These are phyloP conservation scores for Cyclotella cryptica DNA, from an alignment of 108 stramenopile genomes.

Conservation along the genomic window DNA sequence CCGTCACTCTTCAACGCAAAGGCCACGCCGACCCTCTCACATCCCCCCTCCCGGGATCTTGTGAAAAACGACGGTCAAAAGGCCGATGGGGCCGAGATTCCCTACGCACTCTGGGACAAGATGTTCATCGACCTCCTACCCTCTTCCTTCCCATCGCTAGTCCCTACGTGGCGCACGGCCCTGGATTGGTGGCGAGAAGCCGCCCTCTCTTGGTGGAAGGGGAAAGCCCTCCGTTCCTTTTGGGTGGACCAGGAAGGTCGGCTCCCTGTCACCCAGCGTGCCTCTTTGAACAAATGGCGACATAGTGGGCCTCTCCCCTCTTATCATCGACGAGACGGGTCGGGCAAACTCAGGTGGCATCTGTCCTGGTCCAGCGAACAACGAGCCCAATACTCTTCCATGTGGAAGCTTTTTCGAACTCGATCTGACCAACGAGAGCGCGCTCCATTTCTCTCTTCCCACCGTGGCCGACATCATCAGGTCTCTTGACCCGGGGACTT, in stretches of 20 bases:
- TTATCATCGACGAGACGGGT: background rate
- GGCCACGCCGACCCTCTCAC: background rate
- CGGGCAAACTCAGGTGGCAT: background rate
- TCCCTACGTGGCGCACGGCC: background rate
- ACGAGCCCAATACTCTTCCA: background rate
- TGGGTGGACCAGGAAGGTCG: background rate
- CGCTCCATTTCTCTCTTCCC: too few relatives aligned
- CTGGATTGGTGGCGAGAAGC: background rate
- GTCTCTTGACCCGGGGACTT: background rate
- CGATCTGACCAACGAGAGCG: background rate
- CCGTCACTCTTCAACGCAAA: background rate
- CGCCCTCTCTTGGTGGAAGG: background rate
- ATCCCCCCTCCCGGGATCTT: background rate
- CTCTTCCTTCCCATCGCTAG: background rate
- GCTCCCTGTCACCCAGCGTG: background rate
- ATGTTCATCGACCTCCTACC: background rate
- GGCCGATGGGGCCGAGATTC: too few relatives aligned
- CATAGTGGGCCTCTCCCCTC: too few relatives aligned
- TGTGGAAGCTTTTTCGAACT: background rate
- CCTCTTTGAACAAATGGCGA: too few relatives aligned
- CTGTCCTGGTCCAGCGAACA: background rate
- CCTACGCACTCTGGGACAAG: too few relatives aligned
- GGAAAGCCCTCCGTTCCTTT: background rate
- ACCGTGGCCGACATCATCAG: background rate
- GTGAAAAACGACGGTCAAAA: background rate